Evolutionary conservation across 805 yeast species (phyloP), one percentile per base, ranked within the genome.

Genomic region (Scheffersomyces amazonensis): DNA sequence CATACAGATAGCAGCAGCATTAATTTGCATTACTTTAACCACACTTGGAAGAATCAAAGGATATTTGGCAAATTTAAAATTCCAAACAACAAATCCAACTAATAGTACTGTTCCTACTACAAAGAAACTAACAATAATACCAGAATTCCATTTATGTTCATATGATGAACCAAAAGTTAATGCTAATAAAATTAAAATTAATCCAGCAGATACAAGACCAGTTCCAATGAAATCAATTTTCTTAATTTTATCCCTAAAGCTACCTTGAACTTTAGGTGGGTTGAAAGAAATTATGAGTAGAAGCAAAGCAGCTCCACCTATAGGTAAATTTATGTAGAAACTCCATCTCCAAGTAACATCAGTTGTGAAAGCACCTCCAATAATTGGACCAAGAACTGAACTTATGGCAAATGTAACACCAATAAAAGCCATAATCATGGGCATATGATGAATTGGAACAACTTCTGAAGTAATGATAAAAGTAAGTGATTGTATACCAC

Each of bases 261-360:
- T 50, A 10, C 74, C 73, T n/a, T 50, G 49, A 1, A 76, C 69
- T 24, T 52, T 56, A 5, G 76, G 77, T 8, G 82, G 80, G 20
- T 67, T 61, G 53, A 75, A 72, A 13, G 69, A 62, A 3, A 69
- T 41, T 3, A 68, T 32, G n/a, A 77, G 52, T 6, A 68, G 44
- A 0, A 53, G 50, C 15, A 69, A 50, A 0, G 78, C 73, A 0
- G 66, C 37, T 1, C 83, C 87, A n/a, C 86, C 85, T 23, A 81
- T 57, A 2, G 88, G 87, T 23, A 84, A 55, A 55, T 83, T 83
- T 44, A 84, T 68, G 58, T 78, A 84, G 53, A 82, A 84, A 49
- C 87, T 78, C 87, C 89, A 82, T 50, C 89, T 67, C 89, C 89
- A 83, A n/a, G 76, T 61, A 5, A 71, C 77, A 36, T 72, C 60